Evolutionary conservation across 75 land plant species (phyloP).

Genomic region (Picea sitchensis): DNA sequence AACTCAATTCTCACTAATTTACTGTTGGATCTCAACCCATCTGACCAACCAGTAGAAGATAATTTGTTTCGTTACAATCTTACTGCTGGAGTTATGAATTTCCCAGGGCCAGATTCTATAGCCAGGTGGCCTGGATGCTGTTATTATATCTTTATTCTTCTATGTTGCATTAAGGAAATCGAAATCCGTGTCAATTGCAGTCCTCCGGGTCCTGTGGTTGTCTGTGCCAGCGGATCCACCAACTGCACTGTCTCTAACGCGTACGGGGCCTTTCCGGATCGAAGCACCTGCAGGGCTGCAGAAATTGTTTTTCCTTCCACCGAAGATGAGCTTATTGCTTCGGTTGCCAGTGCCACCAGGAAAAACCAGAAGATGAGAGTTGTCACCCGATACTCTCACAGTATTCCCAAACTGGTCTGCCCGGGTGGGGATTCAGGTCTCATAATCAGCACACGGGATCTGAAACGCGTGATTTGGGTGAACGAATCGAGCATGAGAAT

Average conservation of each 20-base stretch:
- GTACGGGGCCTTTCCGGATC: conserved; percentile 42
- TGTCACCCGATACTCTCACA: conserved; percentile 45
- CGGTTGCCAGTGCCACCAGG: conserved; percentile 39
- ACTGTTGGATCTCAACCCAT: no score
- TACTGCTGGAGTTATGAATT: no score
- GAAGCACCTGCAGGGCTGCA: conserved; percentile 31
- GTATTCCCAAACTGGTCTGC: conserved; percentile 66
- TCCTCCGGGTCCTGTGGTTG: conserved; percentile 15
- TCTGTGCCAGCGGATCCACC: conserved; percentile 1
- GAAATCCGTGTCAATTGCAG: conserved; percentile 7
- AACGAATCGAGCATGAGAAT: conserved; percentile 24
- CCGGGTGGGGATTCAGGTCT: conserved; percentile 56
- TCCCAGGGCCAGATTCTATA: neutral
- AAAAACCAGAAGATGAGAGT: conserved; percentile 44
- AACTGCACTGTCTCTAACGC: conserved; percentile 31
- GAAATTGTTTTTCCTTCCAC: conserved; percentile 38
- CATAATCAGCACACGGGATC: conserved; percentile 58
- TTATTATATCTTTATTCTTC: neutral
- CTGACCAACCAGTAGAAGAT: no score
- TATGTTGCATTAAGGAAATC: neutral
- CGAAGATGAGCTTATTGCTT: conserved; percentile 50
- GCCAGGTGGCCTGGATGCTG: neutral
- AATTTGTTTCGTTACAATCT: no score
- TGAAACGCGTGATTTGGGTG: conserved; percentile 26
- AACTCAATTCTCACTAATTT: no score